phyloP scores from a whole-genome alignment of 2,329 filamentous ascomycete species.

The Xylariales sp. region DNA sequence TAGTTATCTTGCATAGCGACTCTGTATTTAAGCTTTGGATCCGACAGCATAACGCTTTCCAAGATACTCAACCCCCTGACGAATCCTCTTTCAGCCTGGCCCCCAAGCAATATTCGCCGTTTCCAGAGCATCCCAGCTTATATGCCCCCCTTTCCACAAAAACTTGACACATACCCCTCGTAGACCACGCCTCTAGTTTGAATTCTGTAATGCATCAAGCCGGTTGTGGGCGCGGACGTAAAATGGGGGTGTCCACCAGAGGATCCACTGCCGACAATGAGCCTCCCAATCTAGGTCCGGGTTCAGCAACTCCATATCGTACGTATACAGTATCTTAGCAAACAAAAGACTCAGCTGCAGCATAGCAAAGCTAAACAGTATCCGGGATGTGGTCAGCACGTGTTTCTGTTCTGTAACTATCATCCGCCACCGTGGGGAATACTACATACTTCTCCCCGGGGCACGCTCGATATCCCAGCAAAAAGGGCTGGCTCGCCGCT shows the following conservation, averaged over 20 bases:
- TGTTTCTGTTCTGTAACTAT: too few relatives aligned
- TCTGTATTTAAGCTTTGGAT: too few relatives aligned
- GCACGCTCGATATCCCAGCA: slow-evolving; percentile 36
- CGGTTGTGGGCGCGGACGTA: slow-evolving; percentile 6
- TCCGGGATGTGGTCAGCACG: not conserved
- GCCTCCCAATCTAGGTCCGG: slow-evolving; percentile 31
- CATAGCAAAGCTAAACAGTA: slow-evolving; percentile 32
- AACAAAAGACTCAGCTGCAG: slow-evolving; percentile 31
- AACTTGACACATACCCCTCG: not conserved
- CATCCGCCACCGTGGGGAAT: too few relatives aligned
- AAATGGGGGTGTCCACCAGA: slow-evolving; percentile 33
- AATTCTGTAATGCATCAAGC: not conserved
- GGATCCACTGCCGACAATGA: slow-evolving; percentile 2
- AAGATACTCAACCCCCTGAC: not conserved
- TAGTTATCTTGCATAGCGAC: too few relatives aligned
- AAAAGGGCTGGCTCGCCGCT: slow-evolving; percentile 41
- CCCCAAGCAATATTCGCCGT: too few relatives aligned
- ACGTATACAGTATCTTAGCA: slow-evolving; percentile 32
- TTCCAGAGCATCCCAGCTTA: too few relatives aligned
- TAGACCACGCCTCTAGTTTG: not conserved
- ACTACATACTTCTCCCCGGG: slow-evolving; percentile 38
- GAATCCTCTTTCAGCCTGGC: too few relatives aligned
- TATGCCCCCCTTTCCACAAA: too few relatives aligned
- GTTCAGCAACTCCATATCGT: slow-evolving; percentile 31
- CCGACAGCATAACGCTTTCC: not conserved